Conservation (phyloP, 2,329 filamentous ascomycete species). For the Monosporascus sp. region DNA sequence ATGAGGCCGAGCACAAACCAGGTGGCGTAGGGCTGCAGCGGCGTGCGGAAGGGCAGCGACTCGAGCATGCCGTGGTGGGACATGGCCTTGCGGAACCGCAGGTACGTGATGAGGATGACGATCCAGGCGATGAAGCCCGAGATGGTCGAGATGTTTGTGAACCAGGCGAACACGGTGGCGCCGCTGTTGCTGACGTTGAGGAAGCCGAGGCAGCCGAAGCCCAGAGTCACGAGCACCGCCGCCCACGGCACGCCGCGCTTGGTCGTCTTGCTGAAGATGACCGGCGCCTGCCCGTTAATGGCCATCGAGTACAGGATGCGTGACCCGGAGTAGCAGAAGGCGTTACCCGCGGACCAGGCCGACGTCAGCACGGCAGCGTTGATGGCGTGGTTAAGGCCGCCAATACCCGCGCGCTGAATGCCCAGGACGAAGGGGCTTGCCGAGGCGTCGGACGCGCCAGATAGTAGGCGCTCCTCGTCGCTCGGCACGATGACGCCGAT, state of each 20-base stretch:
- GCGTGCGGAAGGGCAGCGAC: slow-evolving; percentile 46
- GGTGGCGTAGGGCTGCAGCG: slow-evolving; percentile 57
- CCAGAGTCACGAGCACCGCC: slow-evolving; percentile 48
- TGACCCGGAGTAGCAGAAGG: slow-evolving; percentile 60
- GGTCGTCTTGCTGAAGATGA: slow-evolving; percentile 53
- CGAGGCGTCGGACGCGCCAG: slow-evolving; percentile 51
- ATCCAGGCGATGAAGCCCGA: slow-evolving; percentile 57
- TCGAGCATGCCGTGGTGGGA: slow-evolving; percentile 43
- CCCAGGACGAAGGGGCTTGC: slow-evolving; percentile 62
- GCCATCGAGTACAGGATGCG: slow-evolving; percentile 67
- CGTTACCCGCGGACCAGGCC: slow-evolving; percentile 57
- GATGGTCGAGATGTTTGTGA: slow-evolving; percentile 63
- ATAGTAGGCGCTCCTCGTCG: slow-evolving; percentile 56
- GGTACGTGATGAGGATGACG: slow-evolving; percentile 51
- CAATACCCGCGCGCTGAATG: slow-evolving; percentile 61
- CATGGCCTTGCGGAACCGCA: slow-evolving; percentile 55
- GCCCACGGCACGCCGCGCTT: slow-evolving; percentile 56
- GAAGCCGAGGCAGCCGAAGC: slow-evolving; percentile 62
- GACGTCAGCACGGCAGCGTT: slow-evolving; percentile 64
- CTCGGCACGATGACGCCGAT: slow-evolving; percentile 60
- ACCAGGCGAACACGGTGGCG: slow-evolving; percentile 63
- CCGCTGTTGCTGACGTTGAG: slow-evolving; percentile 61
- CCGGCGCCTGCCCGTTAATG: slow-evolving; percentile 60
- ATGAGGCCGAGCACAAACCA: slow-evolving; percentile 55
- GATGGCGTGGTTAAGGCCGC: slow-evolving; percentile 58